Percentiles rank a stretch among this genome's conserved stretches.
Evolutionary conservation across 129 eudicot genomes (phyloP).

Genomic region (Centella asiatica): DNA sequence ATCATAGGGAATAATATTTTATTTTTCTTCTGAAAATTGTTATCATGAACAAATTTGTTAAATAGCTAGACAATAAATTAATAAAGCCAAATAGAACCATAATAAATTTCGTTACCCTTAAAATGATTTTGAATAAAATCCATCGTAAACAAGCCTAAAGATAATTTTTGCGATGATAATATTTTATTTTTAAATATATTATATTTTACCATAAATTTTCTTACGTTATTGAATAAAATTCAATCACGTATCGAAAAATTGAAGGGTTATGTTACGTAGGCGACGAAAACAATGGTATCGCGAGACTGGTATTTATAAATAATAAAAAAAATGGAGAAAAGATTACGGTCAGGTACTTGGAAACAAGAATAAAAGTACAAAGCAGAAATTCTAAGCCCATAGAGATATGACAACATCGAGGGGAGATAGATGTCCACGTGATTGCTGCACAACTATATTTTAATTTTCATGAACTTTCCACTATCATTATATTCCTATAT

Average conservation of each 20-base stretch:
- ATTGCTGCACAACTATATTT: background rate
- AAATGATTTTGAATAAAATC: too few species aligned
- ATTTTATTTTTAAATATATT: too few species aligned
- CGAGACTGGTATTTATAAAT: background rate
- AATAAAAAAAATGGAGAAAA: background rate
- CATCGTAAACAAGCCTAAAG: too few species aligned
- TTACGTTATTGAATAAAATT: background rate
- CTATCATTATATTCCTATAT: background rate
- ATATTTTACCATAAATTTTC: too few species aligned
- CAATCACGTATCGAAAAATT: background rate
- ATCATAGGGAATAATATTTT: too few species aligned
- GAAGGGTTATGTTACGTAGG: background rate
- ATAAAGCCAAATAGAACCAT: too few species aligned
- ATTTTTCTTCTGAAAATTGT: too few species aligned
- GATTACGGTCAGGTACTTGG: background rate
- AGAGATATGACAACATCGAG: constrained; percentile 1
- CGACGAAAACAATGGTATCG: background rate
- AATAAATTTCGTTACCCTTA: too few species aligned
- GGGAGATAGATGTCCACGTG: background rate
- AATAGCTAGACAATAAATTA: too few species aligned
- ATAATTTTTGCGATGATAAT: too few species aligned
- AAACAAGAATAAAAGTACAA: background rate
- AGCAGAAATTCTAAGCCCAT: background rate
- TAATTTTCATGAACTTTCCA: background rate
- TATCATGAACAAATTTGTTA: too few species aligned